These are phyloP conservation scores for Gnaphalium uliginosum DNA, from an alignment of 129 eudicot genomes.

Conservation along the genomic window DNA sequence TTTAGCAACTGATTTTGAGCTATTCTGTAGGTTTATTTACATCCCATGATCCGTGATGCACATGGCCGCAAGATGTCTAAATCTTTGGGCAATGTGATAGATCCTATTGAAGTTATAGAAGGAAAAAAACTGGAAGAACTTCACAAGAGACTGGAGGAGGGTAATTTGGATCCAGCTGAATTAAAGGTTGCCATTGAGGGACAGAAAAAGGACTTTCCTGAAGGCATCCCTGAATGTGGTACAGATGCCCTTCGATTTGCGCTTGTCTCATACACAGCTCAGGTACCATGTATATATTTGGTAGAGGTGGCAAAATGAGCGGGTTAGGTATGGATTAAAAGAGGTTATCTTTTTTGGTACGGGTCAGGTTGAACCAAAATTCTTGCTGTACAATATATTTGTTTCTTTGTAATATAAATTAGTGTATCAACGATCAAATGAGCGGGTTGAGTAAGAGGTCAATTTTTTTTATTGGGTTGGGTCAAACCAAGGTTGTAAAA, in stretches of 20 bases:
- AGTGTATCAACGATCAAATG: not conserved
- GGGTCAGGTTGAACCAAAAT: not conserved
- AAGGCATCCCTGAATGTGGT: conserved; percentile 93
- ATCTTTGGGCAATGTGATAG: conserved; percentile 91
- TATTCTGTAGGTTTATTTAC: conserved; percentile 70
- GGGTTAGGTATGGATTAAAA: not conserved
- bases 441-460: not conserved
- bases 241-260: conserved; percentile 97
- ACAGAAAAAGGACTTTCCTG: conserved; percentile 82
- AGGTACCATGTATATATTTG: conserved; percentile 43
- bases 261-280: conserved; percentile 96
- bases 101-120: conserved; percentile 90
- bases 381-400: not conserved
- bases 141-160: conserved; percentile 87
- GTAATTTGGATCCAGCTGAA: conserved; percentile 81
- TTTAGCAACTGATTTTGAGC: not conserved
- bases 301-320: not conserved
- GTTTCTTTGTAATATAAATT: not conserved
- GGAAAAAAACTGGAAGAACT: conserved; percentile 74
- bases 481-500: not conserved
- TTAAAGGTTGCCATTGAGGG: conserved; percentile 77
- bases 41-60: conserved; percentile 98
- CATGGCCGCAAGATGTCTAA: conserved; percentile 99
- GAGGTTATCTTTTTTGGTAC: not conserved
- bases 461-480: not conserved